These are phyloP conservation scores for Corymbia calophylla DNA, from an alignment of 441 rosid genomes.

Conservation along the genomic window DNA sequence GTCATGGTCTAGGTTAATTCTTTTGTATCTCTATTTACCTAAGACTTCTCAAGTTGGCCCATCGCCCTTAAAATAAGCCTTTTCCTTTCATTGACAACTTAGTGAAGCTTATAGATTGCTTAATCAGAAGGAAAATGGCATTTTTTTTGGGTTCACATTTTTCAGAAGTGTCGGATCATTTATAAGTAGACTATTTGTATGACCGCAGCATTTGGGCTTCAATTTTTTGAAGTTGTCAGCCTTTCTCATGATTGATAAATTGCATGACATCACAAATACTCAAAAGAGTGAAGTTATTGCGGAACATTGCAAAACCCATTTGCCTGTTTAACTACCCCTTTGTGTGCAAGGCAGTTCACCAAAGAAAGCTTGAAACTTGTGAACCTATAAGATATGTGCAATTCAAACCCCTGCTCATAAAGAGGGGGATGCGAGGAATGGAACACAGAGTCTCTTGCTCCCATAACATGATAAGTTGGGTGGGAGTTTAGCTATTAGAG, in stretches of 20 bases:
- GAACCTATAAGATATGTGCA: neutral
- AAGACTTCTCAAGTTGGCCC: neutral
- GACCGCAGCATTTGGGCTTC: neutral
- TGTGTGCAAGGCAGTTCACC: neutral
- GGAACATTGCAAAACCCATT: neutral
- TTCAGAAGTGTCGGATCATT: neutral
- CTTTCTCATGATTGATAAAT: neutral
- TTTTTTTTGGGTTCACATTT: neutral
- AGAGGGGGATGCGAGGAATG: neutral
- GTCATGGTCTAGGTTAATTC: neutral
- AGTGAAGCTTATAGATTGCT: neutral
- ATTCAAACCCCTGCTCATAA: neutral
- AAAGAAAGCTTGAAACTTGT: neutral
- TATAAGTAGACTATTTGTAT: neutral
- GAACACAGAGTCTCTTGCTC: neutral
- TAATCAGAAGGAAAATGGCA: neutral
- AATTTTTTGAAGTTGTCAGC: neutral
- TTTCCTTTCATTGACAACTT: neutral
- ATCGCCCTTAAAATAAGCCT: neutral
- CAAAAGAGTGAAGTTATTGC: neutral
- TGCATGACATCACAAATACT: neutral
- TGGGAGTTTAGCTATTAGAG: neutral
- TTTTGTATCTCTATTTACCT: neutral
- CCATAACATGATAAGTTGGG: neutral
- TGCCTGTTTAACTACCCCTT: neutral